Evolutionary conservation across 805 yeast species (phyloP).

Genomic region (Hanseniaspora jakobsenii): DNA sequence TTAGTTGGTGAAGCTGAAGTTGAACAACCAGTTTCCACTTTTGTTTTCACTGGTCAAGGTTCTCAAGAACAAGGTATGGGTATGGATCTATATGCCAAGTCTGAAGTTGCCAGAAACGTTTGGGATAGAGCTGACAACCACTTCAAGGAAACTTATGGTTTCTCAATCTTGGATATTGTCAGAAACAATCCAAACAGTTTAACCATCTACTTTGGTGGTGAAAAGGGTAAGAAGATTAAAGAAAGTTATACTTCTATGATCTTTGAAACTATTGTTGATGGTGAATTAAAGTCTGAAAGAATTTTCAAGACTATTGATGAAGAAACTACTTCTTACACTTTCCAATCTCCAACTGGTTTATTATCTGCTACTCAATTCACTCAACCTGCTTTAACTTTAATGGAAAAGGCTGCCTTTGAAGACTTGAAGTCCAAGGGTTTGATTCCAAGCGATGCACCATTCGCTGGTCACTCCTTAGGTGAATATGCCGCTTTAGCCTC

Average conservation of each 20-base stretch:
- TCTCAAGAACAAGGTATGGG: slow-evolving; percentile 99
- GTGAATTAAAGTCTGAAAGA: slow-evolving; percentile 76
- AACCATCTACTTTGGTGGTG: slow-evolving; percentile 96
- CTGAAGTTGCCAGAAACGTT: slow-evolving; percentile 84
- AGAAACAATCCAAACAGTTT: slow-evolving; percentile 89
- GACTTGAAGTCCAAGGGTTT: slow-evolving; percentile 93
- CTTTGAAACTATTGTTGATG: slow-evolving; percentile 87
- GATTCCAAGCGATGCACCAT: slow-evolving; percentile 83
- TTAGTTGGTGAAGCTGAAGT: slow-evolving; percentile 94
- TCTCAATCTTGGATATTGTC: slow-evolving; percentile 92
- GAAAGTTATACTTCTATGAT: slow-evolving; percentile 93
- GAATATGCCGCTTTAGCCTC: slow-evolving; percentile 97
- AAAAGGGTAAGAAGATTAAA: slow-evolving; percentile 87
- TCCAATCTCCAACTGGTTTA: slow-evolving; percentile 86
- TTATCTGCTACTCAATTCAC: slow-evolving; percentile 97
- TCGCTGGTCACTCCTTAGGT: slow-evolving; percentile 99
- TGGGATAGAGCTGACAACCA: slow-evolving; percentile 98
- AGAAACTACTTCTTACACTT: slow-evolving; percentile 71
- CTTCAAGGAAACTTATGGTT: slow-evolving; percentile 87
- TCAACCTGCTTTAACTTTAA: slow-evolving; percentile 95
- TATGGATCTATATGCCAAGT: slow-evolving; percentile 88
- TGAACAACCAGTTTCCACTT: slow-evolving; percentile 94
- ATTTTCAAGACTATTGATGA: slow-evolving; percentile 87
- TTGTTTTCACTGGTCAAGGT: slow-evolving; percentile 98
- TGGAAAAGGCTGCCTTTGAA: slow-evolving; percentile 98